These are phyloP conservation scores for Parachaetomium inaequale DNA, from an alignment of 495 filamentous ascomycete genomes.

Conservation along the genomic window DNA sequence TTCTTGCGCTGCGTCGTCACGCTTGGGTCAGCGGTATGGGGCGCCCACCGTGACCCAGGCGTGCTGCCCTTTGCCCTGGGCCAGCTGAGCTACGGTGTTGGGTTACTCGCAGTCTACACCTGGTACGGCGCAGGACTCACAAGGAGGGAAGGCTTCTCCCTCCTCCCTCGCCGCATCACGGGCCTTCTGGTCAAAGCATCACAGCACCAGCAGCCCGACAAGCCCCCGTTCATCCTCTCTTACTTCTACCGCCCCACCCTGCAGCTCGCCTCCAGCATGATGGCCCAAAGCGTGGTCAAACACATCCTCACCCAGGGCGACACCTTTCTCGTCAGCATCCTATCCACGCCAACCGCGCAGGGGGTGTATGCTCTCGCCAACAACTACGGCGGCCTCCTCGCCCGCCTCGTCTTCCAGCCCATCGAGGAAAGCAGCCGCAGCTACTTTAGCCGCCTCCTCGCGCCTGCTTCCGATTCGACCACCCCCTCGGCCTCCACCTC, in stretches of 20 bases:
- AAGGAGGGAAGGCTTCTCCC: constrained; percentile 52
- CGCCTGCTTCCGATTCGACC: not conserved
- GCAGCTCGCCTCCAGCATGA: constrained; percentile 68
- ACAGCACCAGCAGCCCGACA: constrained; percentile 3
- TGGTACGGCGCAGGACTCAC: constrained; percentile 46
- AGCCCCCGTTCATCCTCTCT: constrained; percentile 48
- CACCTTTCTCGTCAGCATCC: constrained; percentile 72
- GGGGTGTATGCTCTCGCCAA: constrained; percentile 91
- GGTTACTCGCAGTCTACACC: constrained; percentile 65
- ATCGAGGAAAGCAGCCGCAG: constrained; percentile 88
- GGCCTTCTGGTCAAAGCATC: not conserved
- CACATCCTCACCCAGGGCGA: constrained; percentile 93
- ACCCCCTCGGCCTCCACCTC: not conserved
- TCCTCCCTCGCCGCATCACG: constrained; percentile 36
- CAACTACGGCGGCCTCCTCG: constrained; percentile 90
- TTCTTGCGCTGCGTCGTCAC: constrained; percentile 70
- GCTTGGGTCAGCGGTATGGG: constrained; percentile 61
- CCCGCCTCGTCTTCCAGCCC: constrained; percentile 88
- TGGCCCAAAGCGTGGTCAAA: constrained; percentile 83
- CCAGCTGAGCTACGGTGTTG: constrained; percentile 69
- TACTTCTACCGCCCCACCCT: constrained; percentile 66
- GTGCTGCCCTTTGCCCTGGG: constrained; percentile 87
- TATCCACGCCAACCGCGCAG: constrained; percentile 74
- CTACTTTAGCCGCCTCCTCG: constrained; percentile 73
- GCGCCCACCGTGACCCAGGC: constrained; percentile 48